Evolutionary conservation across 169 alveolate species (phyloP).

Genomic region (Blepharisma undulans): DNA sequence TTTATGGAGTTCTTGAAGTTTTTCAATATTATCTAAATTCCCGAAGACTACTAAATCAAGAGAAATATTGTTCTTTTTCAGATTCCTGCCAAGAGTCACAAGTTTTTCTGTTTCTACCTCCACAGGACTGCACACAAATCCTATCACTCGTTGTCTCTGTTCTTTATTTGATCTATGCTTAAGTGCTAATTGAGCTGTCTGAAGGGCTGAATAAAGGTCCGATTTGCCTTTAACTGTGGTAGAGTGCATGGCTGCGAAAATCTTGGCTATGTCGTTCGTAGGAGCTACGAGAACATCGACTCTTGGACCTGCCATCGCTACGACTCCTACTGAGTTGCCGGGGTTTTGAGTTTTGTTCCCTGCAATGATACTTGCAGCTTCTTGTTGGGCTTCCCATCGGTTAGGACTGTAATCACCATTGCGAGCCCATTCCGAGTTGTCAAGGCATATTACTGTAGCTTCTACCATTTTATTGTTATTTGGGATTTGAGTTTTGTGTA

Average conservation of each 20-base stretch:
- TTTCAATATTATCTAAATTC: constrained; percentile 76
- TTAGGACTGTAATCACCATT: constrained; percentile 94
- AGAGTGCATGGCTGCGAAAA: constrained; percentile 82
- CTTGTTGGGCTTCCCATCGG: constrained; percentile 90
- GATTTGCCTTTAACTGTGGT: constrained; percentile 87
- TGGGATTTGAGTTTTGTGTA: background rate
- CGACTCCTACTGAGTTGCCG: constrained; percentile 94
- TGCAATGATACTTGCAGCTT: constrained; percentile 86
- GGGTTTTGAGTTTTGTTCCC: constrained; percentile 89
- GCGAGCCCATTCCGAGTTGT: constrained; percentile 96
- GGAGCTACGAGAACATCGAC: constrained; percentile 91
- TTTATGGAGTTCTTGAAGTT: constrained; percentile 79
- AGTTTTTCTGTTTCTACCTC: constrained; percentile 74
- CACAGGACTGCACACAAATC: constrained; percentile 96
- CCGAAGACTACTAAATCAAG: constrained; percentile 91
- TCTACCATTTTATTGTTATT: constrained; percentile 71
- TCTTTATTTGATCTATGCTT: constrained; percentile 96
- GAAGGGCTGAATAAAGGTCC: constrained; percentile 90
- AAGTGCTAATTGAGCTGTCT: constrained; percentile 94
- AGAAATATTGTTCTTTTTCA: constrained; percentile 94
- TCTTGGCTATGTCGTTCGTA: constrained; percentile 91
- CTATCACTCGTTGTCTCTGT: constrained; percentile 93
- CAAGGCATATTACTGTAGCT: constrained; percentile 94
- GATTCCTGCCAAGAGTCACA: constrained; percentile 88
- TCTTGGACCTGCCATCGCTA: constrained; percentile 94